These are phyloP conservation scores for Plantago coronopus DNA, from an alignment of 305 asterid genomes.

Conservation along the genomic window DNA sequence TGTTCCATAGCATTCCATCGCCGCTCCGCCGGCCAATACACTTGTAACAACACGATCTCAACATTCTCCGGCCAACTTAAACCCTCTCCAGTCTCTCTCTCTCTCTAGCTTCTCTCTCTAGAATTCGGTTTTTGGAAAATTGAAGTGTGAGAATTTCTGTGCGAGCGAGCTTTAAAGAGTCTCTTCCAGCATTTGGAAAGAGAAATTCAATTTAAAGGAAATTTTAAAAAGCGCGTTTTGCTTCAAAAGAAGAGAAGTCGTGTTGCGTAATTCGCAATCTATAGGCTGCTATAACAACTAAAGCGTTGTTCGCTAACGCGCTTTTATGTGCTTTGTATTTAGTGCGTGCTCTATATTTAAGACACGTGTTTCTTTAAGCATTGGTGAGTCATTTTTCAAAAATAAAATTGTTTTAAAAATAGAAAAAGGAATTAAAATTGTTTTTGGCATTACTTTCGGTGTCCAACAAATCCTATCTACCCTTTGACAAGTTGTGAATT, in stretches of 20 bases:
- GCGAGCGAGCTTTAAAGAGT: neutral
- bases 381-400: neutral
- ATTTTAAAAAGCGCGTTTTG: too few species aligned
- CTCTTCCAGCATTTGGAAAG: too few species aligned
- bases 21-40: slow-evolving; percentile 59
- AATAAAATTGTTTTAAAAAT: too few species aligned
- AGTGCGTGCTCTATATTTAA: too few species aligned
- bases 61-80: slow-evolving; percentile 25
- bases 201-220: neutral
- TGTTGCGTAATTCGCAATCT: too few species aligned
- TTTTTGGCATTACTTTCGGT: too few species aligned
- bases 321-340: neutral
- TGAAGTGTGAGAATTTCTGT: neutral
- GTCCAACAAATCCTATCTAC: too few species aligned
- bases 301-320: too few species aligned
- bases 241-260: too few species aligned
- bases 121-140: neutral
- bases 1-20: slow-evolving; percentile 78
- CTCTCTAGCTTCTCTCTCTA: neutral
- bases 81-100: neutral
- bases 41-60: slow-evolving; percentile 58
- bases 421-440: too few species aligned
- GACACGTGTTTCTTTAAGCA: neutral
- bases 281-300: too few species aligned
- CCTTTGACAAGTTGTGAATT: too few species aligned